Evolutionary conservation across 495 filamentous ascomycete species (phyloP).

Genomic region (Lophium mytilinum): DNA sequence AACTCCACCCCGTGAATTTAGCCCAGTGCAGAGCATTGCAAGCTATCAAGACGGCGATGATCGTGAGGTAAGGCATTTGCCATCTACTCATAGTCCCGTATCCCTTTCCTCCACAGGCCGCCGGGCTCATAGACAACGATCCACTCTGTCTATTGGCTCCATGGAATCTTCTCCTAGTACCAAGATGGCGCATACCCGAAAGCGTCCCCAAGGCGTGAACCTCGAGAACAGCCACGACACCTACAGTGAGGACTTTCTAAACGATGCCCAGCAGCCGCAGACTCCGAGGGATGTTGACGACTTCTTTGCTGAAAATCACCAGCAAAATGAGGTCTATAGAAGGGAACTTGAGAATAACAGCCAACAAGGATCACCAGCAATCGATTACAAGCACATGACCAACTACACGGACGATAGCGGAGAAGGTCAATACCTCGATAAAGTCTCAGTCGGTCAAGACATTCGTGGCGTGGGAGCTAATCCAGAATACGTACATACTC

Average conservation of each 20-base stretch:
- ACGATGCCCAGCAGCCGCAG: slow-evolving; percentile 34
- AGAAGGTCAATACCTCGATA: slow-evolving; percentile 51
- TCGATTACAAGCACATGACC: slow-evolving; percentile 50
- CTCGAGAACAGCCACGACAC: slow-evolving; percentile 42
- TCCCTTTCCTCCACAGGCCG: slow-evolving; percentile 16
- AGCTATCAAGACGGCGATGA: slow-evolving; percentile 56
- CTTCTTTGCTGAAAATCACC: slow-evolving; percentile 48
- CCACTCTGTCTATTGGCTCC: slow-evolving; percentile 24
- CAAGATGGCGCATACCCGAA: slow-evolving; percentile 40
- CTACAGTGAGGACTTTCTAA: slow-evolving; percentile 34
- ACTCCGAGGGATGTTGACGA: slow-evolving; percentile 37
- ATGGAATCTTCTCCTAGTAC: slow-evolving; percentile 29
- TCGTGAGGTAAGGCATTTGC: slow-evolving; percentile 23
- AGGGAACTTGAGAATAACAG: slow-evolving; percentile 42
- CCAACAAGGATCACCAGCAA: slow-evolving; percentile 37
- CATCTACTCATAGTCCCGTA: slow-evolving; percentile 15
- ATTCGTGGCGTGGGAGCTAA: slow-evolving; percentile 62
- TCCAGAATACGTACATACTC: slow-evolving; percentile 63
- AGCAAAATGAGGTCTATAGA: slow-evolving; percentile 45
- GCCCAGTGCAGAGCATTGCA: slow-evolving; percentile 82
- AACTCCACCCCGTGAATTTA: slow-evolving; percentile 49
- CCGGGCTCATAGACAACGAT: slow-evolving; percentile 4
- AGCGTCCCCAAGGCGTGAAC: slow-evolving; percentile 45
- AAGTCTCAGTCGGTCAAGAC: slow-evolving; percentile 54
- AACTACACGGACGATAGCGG: slow-evolving; percentile 62